A percentile compares a stretch with the other conserved stretches of the same genome.
These are phyloP conservation scores for Madurella mycetomatis DNA, from an alignment of 2,329 filamentous ascomycete genomes.

Conservation along the genomic window DNA sequence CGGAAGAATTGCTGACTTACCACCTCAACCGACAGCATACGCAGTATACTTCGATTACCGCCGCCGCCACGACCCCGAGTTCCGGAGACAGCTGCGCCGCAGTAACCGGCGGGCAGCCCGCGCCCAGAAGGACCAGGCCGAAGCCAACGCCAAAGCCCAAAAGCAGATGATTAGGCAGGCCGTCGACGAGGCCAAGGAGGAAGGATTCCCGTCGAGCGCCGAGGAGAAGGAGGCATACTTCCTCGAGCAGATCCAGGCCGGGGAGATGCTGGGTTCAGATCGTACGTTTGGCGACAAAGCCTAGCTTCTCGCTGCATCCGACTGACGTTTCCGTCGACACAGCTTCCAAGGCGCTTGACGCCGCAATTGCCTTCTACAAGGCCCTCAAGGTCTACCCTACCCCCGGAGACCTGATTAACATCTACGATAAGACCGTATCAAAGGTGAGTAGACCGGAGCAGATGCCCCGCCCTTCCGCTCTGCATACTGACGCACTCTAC, in stretches of 20 bases:
- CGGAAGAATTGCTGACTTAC: slow-evolving; percentile 3
- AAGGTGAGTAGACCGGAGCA: slow-evolving; percentile 56
- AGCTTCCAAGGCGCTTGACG: slow-evolving; percentile 70
- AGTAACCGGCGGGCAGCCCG: slow-evolving; percentile 70
- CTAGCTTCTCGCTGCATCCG: neutral
- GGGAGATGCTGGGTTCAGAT: slow-evolving; percentile 77
- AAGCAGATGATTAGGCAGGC: slow-evolving; percentile 68
- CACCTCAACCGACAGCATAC: slow-evolving; percentile 45
- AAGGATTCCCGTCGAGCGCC: slow-evolving; percentile 84
- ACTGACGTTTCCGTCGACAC: slow-evolving; percentile 6
- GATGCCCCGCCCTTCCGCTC: too few species aligned
- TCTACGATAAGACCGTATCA: slow-evolving; percentile 97
- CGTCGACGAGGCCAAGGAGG: slow-evolving; percentile 78
- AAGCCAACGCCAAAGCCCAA: slow-evolving; percentile 61
- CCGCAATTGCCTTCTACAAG: slow-evolving; percentile 95
- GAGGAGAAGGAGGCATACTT: slow-evolving; percentile 96
- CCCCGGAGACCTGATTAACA: slow-evolving; percentile 85
- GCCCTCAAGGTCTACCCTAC: slow-evolving; percentile 97
- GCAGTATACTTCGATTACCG: slow-evolving; percentile 66
- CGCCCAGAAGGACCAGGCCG: slow-evolving; percentile 67
- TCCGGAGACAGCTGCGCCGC: slow-evolving; percentile 64
- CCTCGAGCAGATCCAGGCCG: slow-evolving; percentile 88
- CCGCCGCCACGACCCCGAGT: slow-evolving; percentile 59
- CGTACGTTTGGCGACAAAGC: slow-evolving; percentile 50
- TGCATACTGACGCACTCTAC: neutral